Conservation (phyloP, 2,329 filamentous ascomycete genomes). For the Dryadomyces sulphureus region DNA sequence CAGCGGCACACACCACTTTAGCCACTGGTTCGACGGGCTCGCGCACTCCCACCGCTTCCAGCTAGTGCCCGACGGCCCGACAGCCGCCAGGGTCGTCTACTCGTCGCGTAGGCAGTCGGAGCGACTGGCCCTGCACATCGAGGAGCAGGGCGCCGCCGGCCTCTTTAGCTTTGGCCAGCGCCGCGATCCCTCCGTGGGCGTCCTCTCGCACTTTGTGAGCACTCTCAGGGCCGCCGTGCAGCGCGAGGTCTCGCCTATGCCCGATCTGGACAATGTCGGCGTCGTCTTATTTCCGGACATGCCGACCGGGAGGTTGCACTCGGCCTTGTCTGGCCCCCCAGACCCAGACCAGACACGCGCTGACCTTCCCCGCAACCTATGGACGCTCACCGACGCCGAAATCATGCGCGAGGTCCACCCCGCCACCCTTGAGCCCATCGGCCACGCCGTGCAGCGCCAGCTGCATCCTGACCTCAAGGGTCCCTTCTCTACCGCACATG, state of each 20-base stretch:
- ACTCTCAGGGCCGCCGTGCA: constrained; percentile 27
- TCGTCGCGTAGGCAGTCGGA: constrained; percentile 58
- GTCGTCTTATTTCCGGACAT: constrained; percentile 52
- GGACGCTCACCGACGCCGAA: constrained; percentile 40
- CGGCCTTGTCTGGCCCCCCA: not conserved
- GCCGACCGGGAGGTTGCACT: constrained; percentile 9
- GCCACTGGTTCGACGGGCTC: constrained; percentile 75
- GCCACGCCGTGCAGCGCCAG: constrained; percentile 39
- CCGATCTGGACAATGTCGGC: constrained; percentile 35
- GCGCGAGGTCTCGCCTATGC: constrained; percentile 10
- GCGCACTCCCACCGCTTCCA: constrained; percentile 59
- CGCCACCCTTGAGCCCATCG: constrained; percentile 57
- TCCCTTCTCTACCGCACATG: constrained; percentile 53
- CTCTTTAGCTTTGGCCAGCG: constrained; percentile 54
- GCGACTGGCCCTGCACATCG: constrained; percentile 43
- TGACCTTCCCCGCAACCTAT: constrained; percentile 30
- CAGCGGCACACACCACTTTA: constrained; percentile 43
- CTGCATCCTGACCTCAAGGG: constrained; percentile 58
- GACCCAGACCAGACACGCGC: constrained; percentile 4
- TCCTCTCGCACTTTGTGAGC: constrained; percentile 58
- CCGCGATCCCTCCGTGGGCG: constrained; percentile 56
- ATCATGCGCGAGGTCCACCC: constrained; percentile 49
- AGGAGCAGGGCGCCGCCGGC: constrained; percentile 39
- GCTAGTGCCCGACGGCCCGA: constrained; percentile 30
- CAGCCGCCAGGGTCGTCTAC: constrained; percentile 46